Evolutionary conservation across 1,284 basidiomycete species (phyloP).

Genomic region (Neolentinus lepideus): DNA sequence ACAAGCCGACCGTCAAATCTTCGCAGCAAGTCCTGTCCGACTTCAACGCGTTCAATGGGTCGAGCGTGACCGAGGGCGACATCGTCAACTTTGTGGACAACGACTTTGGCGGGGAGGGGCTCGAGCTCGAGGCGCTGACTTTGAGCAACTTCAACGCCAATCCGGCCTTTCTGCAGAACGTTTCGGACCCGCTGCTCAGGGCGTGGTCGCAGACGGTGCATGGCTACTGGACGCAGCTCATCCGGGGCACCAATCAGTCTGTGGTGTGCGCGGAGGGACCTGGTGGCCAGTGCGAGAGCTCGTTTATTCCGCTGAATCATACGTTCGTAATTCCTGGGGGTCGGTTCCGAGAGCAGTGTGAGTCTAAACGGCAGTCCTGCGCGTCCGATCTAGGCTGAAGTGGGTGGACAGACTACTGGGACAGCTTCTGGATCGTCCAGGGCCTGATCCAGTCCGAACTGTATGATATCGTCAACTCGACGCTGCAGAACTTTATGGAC

Average conservation of each 20-base stretch:
- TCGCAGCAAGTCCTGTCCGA: conserved; percentile 63
- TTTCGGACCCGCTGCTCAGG: conserved; percentile 64
- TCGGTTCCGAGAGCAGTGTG: conserved; percentile 65
- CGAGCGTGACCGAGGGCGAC: conserved; percentile 43
- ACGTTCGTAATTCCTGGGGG: conserved; percentile 87
- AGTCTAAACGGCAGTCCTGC: conserved; percentile 14
- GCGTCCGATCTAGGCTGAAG: not conserved
- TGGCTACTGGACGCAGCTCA: conserved; percentile 76
- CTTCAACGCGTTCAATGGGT: conserved; percentile 50
- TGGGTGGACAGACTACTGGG: conserved; percentile 60
- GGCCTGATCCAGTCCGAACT: conserved; percentile 79
- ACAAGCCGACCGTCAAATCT: conserved; percentile 77
- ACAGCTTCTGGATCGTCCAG: conserved; percentile 82
- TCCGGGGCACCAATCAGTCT: conserved; percentile 66
- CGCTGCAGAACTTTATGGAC: conserved; percentile 91
- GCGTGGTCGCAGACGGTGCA: conserved; percentile 78
- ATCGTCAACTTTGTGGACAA: conserved; percentile 67
- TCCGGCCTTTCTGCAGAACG: conserved; percentile 68
- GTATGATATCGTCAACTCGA: conserved; percentile 64
- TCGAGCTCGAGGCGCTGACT: conserved; percentile 64
- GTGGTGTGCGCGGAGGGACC: conserved; percentile 49
- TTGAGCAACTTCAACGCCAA: conserved; percentile 56
- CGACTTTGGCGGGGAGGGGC: conserved; percentile 83
- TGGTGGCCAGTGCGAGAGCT: conserved; percentile 63
- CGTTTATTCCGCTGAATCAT: conserved; percentile 84